phyloP scores from a whole-genome alignment of 371 early-diverging fungal genomes.

The Lichtheimia ornata region DNA sequence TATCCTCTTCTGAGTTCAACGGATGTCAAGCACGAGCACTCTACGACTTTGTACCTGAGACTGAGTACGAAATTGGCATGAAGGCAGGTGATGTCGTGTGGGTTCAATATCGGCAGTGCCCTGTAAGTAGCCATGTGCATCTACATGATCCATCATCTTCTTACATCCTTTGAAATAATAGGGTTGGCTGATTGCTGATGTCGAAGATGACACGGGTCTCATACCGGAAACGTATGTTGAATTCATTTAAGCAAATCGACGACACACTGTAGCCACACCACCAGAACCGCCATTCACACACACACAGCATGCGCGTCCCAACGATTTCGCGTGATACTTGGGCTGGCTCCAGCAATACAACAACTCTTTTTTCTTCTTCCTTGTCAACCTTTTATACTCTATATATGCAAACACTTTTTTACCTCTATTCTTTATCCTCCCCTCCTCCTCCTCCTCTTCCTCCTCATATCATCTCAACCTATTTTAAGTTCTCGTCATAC shows the following conservation, averaged over 20 bases:
- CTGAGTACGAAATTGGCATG: constrained; percentile 65
- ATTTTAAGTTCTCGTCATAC: too few species aligned
- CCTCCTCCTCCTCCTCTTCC: background rate
- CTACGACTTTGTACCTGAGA: constrained; percentile 75
- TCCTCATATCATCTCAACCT: background rate
- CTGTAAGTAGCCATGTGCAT: constrained; percentile 21
- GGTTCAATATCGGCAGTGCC: constrained; percentile 65
- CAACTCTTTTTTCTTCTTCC: too few species aligned
- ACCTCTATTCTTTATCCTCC: background rate
- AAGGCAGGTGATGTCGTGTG: constrained; percentile 62
- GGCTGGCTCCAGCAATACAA: constrained; percentile 2
- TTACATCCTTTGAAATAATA: background rate
- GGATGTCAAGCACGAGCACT: constrained; percentile 59
- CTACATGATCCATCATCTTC: background rate
- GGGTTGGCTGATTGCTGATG: constrained; percentile 75
- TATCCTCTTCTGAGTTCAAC: constrained; percentile 31
- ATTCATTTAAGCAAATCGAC: constrained; percentile 24
- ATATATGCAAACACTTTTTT: constrained; percentile 5
- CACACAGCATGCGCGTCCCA: too few species aligned
- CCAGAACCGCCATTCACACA: too few species aligned
- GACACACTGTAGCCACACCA: too few species aligned
- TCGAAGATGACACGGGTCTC: constrained; percentile 60
- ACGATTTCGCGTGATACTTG: background rate
- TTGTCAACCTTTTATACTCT: background rate
- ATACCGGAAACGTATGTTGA: constrained; percentile 76